Evolutionary conservation across 306 rosid genomes (phyloP), one percentile per base, ranked within the genome.

Genomic region (Prunus kanzakura): DNA sequence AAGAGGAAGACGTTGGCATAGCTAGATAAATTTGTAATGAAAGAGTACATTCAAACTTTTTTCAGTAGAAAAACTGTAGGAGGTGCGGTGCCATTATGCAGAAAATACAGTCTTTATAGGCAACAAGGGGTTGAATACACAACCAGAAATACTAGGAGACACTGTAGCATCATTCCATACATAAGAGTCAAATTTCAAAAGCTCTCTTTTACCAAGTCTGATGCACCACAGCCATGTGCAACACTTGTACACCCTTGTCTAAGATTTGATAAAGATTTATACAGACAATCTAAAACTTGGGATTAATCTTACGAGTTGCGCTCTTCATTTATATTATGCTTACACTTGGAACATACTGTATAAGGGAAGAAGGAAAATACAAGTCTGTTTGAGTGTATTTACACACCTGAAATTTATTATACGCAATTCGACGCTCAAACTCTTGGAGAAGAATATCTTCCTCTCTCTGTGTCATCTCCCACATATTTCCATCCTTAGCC

Each of bases 391-490:
- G 46, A 54, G 13, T 5, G 47, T 57, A 50, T 62, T 16, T 43
- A 56, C 81, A 30, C 71, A 94, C 98, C 97, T 92, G 98, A 81
- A 95, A 95, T 81, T 95, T 95, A 85, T 90, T 89, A 78, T 89
- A 95, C 1, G 98, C 96, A 83, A 90, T 88, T 9, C 98, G 87
- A 3, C 98, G 92, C 62, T 95, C 98, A 69, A 90, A 95, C 84
- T 95, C 98, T 76, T 92, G 98, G 71, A 92, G 94, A 60, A 95
- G 97, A 50, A 92, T 84, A 62, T 95, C 98, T 82, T 95, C 98
- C 83, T 95, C 97, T 75, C 97, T 90, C 77, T 95, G 97, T 13
- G 98, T 86, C 97, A 95, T 95, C 84, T 90, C 96, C 98, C 98
- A 95, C 25, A 95, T 55, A 76, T 87, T 95, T 69, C 93, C 97